Base-by-base conservation (phyloP, 179 eudicot genomes). In the Amaranthus tricolor region DNA sequence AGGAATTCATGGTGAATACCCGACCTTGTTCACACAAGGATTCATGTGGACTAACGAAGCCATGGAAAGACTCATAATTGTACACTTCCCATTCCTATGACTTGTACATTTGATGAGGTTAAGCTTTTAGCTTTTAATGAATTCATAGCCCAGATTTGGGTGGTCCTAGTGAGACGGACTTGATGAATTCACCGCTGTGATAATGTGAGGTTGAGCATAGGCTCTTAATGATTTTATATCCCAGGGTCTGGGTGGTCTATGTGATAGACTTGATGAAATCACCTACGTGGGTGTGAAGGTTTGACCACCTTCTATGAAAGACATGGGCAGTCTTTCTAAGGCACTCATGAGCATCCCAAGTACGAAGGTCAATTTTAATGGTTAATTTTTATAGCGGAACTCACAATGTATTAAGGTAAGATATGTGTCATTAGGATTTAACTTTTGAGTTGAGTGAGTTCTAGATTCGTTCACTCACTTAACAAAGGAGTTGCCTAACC, bases 131-230 rank as follows among this genome's bases (percentile, higher is more conserved):
- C 44, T 61, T 31, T 61, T 61, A 21, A 61, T 61, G 65, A 61
- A 61, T 61, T 11, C 65, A 61, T 61, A 61, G 9, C 65, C 65
- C 15, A 61, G 65, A 2, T 24, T 61, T 61, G 65, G 65, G 45
- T 61, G 45, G 65, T 61, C 65, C 65, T 61, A 61, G 4, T 61
- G 65, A 21, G 45, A 61, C 14, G 65, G 65, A 61, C 45, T 61
- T 61, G 65, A 31, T 61, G 65, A 31, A 61, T 24, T 61, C 65
- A 61, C 1, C 65, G 7, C 65, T 24, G 20, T 3, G 19, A 57
- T 61, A 0, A 4, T 61, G 65, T 5, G 65, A 31, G 65, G 65
- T 9, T 59, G 45, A 61, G 65, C 65, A 20, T 20, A 61, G 3
- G 65, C 45, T 31, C 65, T 61, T 61, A 57, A 57, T 57, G 61